Percentiles rank a stretch among this genome's conserved stretches.
phyloP scores from a whole-genome alignment of 1,139 yeast genomes.

The Geotrichum fermentans region DNA sequence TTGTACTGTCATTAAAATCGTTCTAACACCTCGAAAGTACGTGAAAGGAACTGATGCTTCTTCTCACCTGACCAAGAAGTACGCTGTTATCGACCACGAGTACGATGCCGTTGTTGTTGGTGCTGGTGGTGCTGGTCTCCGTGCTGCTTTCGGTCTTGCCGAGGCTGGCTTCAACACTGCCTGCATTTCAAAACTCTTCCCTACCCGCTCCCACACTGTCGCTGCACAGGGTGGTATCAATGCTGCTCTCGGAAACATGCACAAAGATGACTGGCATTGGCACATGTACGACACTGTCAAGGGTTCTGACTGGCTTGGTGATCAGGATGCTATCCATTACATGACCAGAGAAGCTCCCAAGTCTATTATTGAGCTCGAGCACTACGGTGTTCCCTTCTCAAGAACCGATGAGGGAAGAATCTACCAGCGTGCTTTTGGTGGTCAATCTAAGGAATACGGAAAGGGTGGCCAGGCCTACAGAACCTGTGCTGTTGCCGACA shows the following conservation, averaged over 20 bases:
- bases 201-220: slow-evolving; percentile 97
- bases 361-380: slow-evolving; percentile 93
- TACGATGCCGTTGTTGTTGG: slow-evolving; percentile 97
- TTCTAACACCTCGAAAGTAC: slow-evolving; percentile 19
- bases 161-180: slow-evolving; percentile 97
- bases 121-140: slow-evolving; percentile 98
- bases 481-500: slow-evolving; percentile 98
- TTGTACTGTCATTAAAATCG: background rate
- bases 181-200: slow-evolving; percentile 93
- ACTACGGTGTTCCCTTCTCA: slow-evolving; percentile 96
- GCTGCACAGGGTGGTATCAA: slow-evolving; percentile 99
- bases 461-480: slow-evolving; percentile 99
- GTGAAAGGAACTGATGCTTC: slow-evolving; percentile 40
- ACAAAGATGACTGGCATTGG: slow-evolving; percentile 98
- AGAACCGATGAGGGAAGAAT: slow-evolving; percentile 96
- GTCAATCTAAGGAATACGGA: slow-evolving; percentile 92
- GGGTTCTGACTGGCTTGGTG: slow-evolving; percentile 99
- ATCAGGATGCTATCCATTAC: slow-evolving; percentile 97
- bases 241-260: slow-evolving; percentile 96
- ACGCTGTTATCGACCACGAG: slow-evolving; percentile 89
- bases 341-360: slow-evolving; percentile 98
- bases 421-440: slow-evolving; percentile 98
- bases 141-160: slow-evolving; percentile 97
- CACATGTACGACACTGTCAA: slow-evolving; percentile 99
- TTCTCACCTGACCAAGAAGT: slow-evolving; percentile 51